phyloP scores from a whole-genome alignment of 495 filamentous ascomycete genomes.

The Talaromyces stipitatus region DNA sequence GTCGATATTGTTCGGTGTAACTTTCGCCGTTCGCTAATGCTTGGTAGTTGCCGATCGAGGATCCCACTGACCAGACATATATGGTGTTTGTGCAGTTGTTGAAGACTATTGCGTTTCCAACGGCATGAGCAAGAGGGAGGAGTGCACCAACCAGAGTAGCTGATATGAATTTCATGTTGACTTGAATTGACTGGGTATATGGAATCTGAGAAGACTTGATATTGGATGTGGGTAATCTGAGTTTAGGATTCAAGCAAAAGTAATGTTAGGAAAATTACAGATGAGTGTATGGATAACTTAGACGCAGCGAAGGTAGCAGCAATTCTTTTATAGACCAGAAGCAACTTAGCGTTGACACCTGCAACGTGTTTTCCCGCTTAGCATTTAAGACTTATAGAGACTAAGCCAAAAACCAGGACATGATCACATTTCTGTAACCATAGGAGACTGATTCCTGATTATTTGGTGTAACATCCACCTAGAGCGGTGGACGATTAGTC shows the following conservation, averaged over 20 bases:
- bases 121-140: constrained; percentile 8
- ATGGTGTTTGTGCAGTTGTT: constrained; percentile 42
- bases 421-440: not conserved
- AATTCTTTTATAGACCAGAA: not conserved
- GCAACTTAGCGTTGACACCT: too few species aligned
- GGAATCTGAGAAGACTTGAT: not conserved
- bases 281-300: not conserved
- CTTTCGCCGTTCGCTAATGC: constrained; percentile 13
- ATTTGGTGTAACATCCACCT: not conserved
- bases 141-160: constrained; percentile 3
- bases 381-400: not conserved
- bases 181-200: not conserved
- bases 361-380: not conserved
- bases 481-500: not conserved
- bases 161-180: constrained; percentile 1
- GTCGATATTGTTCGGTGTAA: constrained; percentile 36
- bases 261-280: not conserved
- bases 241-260: not conserved
- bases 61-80: constrained; percentile 50
- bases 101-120: constrained; percentile 39
- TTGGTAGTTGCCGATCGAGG: constrained; percentile 20
- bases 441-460: not conserved
- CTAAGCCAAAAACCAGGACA: not conserved
- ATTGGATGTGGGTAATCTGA: not conserved
- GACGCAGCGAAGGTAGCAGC: too few species aligned